A percentile compares a stretch with the other conserved stretches of the same genome.
These are phyloP conservation scores for Hawksworthiomyces lignivorus DNA, from an alignment of 2,329 filamentous ascomycete species.

Conservation along the genomic window DNA sequence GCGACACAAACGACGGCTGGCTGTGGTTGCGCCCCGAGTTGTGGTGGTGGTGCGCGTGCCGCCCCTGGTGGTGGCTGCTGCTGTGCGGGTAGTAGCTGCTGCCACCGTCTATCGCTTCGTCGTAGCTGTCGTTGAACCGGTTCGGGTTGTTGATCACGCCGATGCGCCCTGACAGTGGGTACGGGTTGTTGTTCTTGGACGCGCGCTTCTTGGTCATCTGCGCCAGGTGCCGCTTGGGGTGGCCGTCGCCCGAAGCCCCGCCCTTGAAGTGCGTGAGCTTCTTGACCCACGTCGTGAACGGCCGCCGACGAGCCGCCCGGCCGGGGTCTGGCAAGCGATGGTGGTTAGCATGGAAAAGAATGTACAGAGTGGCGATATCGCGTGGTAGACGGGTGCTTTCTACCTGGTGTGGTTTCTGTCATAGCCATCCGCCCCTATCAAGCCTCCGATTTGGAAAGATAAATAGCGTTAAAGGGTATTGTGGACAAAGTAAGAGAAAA, in stretches of 20 bases:
- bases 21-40: conserved; percentile 33
- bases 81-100: background rate
- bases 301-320: conserved; percentile 61
- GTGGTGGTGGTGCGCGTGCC: background rate
- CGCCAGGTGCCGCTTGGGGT: conserved; percentile 35
- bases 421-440: conserved; percentile 22
- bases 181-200: conserved; percentile 78
- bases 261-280: conserved; percentile 79
- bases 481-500: too few relatives aligned
- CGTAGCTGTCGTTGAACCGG: conserved; percentile 1
- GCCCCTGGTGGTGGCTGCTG: conserved; percentile 3
- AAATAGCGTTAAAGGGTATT: too few relatives aligned
- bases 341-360: too few relatives aligned
- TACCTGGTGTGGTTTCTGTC: conserved; percentile 23
- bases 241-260: conserved; percentile 51
- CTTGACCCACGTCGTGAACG: conserved; percentile 91
- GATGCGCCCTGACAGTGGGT: conserved; percentile 68
- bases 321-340: conserved; percentile 64
- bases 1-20: conserved; percentile 47
- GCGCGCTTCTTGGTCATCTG: conserved; percentile 48
- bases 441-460: too few relatives aligned
- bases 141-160: conserved; percentile 9
- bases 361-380: too few relatives aligned
- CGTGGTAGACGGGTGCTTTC: too few relatives aligned
- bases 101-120: background rate